Evolutionary conservation across 768 basidiomycete genomes (phyloP), one percentile per base, ranked within the genome.

Genomic region (Leccinum incarnatum): DNA sequence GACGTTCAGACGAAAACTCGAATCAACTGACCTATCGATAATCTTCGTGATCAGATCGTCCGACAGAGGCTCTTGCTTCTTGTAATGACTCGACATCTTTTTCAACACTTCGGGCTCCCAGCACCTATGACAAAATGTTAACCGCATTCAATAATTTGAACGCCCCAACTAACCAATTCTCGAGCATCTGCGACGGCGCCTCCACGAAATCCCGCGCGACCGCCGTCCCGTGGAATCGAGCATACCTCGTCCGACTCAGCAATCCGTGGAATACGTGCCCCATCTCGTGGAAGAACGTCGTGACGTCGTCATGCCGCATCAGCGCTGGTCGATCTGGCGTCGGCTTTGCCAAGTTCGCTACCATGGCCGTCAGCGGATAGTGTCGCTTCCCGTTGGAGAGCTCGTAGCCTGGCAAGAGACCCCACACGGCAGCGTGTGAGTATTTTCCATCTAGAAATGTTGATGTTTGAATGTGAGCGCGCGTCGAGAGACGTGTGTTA

Each of bases 241-340:
- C 74, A 69, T 84, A 92, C 60, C 81, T 83, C 27, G 89, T 92
- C 61, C 74, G 78, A 67, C 84, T 86, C 54, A 91, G 72, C 47
- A 95, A 70, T 19, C 81, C 83, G 60, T 86, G 85, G 78, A 86
- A 86, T 14, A 83, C 81, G 63, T 86, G 85, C 0, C 87, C 90
- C 87, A 91, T 88, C 74, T 92, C 91, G 65, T 94, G 92, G 82
- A 93, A 92, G 76, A 93, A 89, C 0, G 87, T 93, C 6, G 90
- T 90, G 3, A 91, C 90, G 58, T 92, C 88, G 63, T 87, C 85
- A 59, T 93, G 90, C 21, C 80, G 75, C 89, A 95, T 91, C 52
- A 93, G 76, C n/a, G 90, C 91, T 7, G 90, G 89, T 61, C 85
- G 84, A 14, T 86, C 83, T 0, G 85, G 80, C 3, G 90, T 91